Conservation (phyloP, 768 basidiomycete genomes). For the Tricholoma hemisulphureum region DNA sequence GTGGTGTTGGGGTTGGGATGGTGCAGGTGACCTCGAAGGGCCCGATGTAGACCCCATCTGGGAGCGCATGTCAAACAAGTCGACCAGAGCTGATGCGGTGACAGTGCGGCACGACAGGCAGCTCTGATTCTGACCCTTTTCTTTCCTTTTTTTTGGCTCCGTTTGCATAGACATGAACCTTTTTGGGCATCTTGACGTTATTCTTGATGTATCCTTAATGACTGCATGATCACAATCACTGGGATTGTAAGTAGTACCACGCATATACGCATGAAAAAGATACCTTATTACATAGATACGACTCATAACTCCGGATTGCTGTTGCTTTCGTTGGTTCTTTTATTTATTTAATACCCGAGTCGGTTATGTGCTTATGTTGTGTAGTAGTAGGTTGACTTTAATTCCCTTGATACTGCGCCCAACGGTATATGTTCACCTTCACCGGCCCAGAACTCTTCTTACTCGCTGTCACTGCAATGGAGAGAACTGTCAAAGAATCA, state of each 20-base stretch:
- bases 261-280: background rate
- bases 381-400: too few species aligned
- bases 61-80: slow-evolving; percentile 77
- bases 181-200: background rate
- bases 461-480: too few species aligned
- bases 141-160: background rate
- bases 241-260: background rate
- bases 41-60: slow-evolving; percentile 98
- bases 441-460: too few species aligned
- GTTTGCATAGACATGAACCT: slow-evolving; percentile 1
- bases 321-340: too few species aligned
- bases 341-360: too few species aligned
- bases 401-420: too few species aligned
- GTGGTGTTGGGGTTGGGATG: slow-evolving; percentile 99
- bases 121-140: background rate
- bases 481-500: too few species aligned
- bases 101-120: slow-evolving; percentile 65
- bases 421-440: too few species aligned
- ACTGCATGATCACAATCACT: background rate
- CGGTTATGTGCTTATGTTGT: too few species aligned
- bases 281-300: background rate
- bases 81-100: slow-evolving; percentile 58
- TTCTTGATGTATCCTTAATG: background rate
- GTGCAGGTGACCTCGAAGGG: slow-evolving; percentile 95
- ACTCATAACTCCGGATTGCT: too few species aligned